phyloP scores from a whole-genome alignment of 805 yeast species.

The Lachancea sp. region DNA sequence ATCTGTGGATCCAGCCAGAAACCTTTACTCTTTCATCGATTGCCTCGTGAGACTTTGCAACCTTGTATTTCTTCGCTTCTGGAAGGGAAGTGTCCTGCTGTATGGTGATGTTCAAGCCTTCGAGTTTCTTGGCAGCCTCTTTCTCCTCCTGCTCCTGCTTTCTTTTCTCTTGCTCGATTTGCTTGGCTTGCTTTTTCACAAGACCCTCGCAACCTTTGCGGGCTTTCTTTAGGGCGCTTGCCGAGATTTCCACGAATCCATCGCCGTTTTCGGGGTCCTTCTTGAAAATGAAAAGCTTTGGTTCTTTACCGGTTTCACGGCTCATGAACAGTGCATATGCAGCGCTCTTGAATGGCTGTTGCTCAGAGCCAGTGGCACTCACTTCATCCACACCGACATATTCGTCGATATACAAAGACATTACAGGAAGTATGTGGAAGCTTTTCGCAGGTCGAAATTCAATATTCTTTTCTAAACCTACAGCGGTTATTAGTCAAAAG shows the following conservation, averaged over 20 bases:
- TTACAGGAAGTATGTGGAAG: not conserved
- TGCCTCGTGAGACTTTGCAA: conserved; percentile 45
- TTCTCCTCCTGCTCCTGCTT: conserved; percentile 53
- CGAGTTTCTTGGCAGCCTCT: conserved; percentile 69
- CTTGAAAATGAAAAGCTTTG: conserved; percentile 53
- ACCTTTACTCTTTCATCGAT: conserved; percentile 70
- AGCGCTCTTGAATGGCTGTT: conserved; percentile 68
- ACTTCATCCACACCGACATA: conserved; percentile 58
- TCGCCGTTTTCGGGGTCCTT: conserved; percentile 38
- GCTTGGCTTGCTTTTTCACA: conserved; percentile 59
- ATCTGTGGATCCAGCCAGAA: conserved; percentile 94
- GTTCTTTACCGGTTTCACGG: conserved; percentile 38
- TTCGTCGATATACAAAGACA: conserved; percentile 65
- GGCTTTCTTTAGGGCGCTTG: conserved; percentile 92
- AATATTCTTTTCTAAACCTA: not conserved
- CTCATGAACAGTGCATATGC: conserved; percentile 65
- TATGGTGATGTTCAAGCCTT: conserved; percentile 68
- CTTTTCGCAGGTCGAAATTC: not conserved
- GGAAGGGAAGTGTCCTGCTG: conserved; percentile 71
- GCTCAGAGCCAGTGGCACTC: conserved; percentile 55
- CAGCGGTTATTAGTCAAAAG: not conserved
- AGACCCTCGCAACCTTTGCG: conserved; percentile 92
- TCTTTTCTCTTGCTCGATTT: conserved; percentile 46
- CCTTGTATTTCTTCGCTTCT: conserved; percentile 58
- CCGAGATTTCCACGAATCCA: conserved; percentile 68